Percentiles rank a stretch among this genome's conserved stretches.
These are phyloP conservation scores for Blastocrithidia nonstop DNA, from an alignment of 208 protist genomes.

Conservation along the genomic window DNA sequence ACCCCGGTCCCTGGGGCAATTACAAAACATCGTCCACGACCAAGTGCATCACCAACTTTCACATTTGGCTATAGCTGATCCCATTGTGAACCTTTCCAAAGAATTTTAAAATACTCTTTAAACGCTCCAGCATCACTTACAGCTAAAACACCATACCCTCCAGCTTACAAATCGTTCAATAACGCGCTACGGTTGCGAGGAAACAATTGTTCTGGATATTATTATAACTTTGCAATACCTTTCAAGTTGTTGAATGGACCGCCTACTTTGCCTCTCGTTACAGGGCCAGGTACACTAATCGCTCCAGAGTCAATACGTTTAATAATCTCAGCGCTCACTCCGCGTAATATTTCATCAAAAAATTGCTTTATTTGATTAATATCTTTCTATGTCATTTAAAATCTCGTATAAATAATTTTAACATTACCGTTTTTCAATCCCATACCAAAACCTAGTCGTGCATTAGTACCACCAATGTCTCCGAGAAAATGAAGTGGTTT, in stretches of 20 bases:
- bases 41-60: conserved; percentile 10
- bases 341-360: conserved; percentile 16
- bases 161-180: conserved; percentile 54
- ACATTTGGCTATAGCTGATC: conserved; percentile 8
- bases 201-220: conserved; percentile 38
- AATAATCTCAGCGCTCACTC: conserved; percentile 13
- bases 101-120: conserved; percentile 31
- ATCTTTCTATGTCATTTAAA: conserved; percentile 25
- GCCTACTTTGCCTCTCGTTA: conserved; percentile 19
- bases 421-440: conserved; percentile 4
- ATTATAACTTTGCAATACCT: conserved; percentile 19
- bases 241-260: conserved; percentile 63
- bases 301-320: conserved; percentile 22
- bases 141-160: conserved; percentile 44
- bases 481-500: conserved; percentile 41
- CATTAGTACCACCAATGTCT: conserved; percentile 58
- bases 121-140: conserved; percentile 24
- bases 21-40: conserved; percentile 29
- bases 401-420: conserved; percentile 20
- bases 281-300: conserved; percentile 40
- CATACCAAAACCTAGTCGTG: conserved; percentile 42
- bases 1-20: conserved; percentile 44
- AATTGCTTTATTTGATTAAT: conserved; percentile 31
- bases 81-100: conserved; percentile 62
- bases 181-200: conserved; percentile 27